Conservation (phyloP, 305 asterid genomes). For the Fraxinus sp. region DNA sequence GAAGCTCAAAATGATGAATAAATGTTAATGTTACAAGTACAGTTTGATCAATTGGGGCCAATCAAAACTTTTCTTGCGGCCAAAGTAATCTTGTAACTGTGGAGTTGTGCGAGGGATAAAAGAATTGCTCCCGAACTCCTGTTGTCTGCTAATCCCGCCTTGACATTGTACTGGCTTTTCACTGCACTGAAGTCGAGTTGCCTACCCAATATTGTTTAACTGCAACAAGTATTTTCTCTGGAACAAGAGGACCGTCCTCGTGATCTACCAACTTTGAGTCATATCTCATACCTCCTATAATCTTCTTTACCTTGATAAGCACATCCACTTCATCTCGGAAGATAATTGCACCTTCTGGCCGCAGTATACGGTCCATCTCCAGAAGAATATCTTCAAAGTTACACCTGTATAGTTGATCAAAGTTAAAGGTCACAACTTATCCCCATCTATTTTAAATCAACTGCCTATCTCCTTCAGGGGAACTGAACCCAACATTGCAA, state of each 20-base stretch:
- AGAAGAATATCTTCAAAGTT: conserved; percentile 77
- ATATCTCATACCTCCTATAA: conserved; percentile 75
- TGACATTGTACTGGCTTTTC: conserved; percentile 25
- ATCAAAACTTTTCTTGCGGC: conserved; percentile 20
- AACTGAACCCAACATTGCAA: background rate
- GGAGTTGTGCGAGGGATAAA: conserved; percentile 11
- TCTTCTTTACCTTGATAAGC: conserved; percentile 71
- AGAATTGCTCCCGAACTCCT: conserved; percentile 14
- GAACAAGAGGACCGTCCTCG: conserved; percentile 92
- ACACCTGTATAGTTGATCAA: conserved; percentile 45
- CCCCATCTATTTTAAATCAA: background rate
- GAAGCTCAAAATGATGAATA: conserved; percentile 22
- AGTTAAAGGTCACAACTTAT: background rate
- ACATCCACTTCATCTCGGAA: conserved; percentile 84
- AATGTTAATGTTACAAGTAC: conserved; percentile 43
- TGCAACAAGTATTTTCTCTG: conserved; percentile 71
- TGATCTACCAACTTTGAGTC: conserved; percentile 77
- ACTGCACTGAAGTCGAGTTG: conserved; percentile 64
- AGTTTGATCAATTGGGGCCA: conserved; percentile 24
- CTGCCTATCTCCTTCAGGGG: background rate
- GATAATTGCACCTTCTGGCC: conserved; percentile 97
- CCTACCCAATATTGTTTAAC: conserved; percentile 89
- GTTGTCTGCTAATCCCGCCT: conserved; percentile 12
- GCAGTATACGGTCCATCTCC: conserved; percentile 89
- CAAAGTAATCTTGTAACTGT: background rate